Percentiles rank a stretch among this genome's conserved stretches.
Conservation (phyloP, 306 rosid genomes). For the Prunus persica region Prunus_persica_NCBIv2 NC_034010.1:25533001-25533500, state of each 20-base stretch:
- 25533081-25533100: conserved; percentile 69
- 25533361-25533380: conserved; percentile 40
- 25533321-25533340: conserved; percentile 79
- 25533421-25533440: conserved; percentile 74
- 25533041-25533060: conserved; percentile 55
- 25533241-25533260: conserved; percentile 51
- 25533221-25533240: conserved; percentile 75
- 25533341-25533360: conserved; percentile 64
- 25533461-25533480: conserved; percentile 73
- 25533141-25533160: conserved; percentile 47
- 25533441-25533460: conserved; percentile 69
- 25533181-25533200: conserved; percentile 65
- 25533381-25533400: conserved; percentile 63
- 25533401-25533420: conserved; percentile 93
- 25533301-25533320: conserved; percentile 73
- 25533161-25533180: conserved; percentile 82
- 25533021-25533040: conserved; percentile 43
- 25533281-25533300: conserved; percentile 53
- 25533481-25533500: conserved; percentile 60
- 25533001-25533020: conserved; percentile 55
- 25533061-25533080: conserved; percentile 58
- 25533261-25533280: conserved; percentile 28
- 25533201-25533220: conserved; percentile 65
- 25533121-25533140: conserved; percentile 54
- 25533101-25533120: conserved; percentile 55